Base-by-base conservation (phyloP, 768 basidiomycete genomes). In the Gloeostereum incarnatum region DNA sequence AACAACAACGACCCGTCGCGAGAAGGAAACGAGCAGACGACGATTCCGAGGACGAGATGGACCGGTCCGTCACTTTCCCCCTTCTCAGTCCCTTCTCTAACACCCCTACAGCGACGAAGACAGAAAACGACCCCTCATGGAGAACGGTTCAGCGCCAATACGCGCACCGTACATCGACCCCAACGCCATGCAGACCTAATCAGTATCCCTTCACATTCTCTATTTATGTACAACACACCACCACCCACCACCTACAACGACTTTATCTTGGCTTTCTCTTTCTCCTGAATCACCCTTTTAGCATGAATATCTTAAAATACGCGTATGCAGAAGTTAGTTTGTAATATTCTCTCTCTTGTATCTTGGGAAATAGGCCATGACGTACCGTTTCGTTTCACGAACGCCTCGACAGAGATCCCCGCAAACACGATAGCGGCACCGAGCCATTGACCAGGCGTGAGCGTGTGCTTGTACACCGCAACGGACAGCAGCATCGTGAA, bases 401-500 rank as follows among this genome's bases (percentile, higher is more conserved):
- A 79, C 2, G 93, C 94, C 55, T 97, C 94, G 7, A 96, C 71
- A 1, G 86, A 91, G 43, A 98, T 96, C 2, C 92, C 96, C n/a
- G 78, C 78, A 58, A 99, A 98, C 2, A 98, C 96, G 14, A 92
- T 75, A 2, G 61, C 81, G 0, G 93, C 79, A n/a, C 96, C 96
- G 3, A 74, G 51, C 96, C 94, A 98, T 57, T 98, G 96, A 2
- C 92, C 92, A 2, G 54, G 33, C 0, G 82, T 80, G 38, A 99
- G 66, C 45, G 65, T 74, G 59, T 98, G 96, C 50, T 87, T 81
- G 55, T 96, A 98, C 1, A 98, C 72, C 19, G 93, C 56, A 5
- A 99, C 93, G 13, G 90, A 94, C 29, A 99, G 69, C 11, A 99
- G 68, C 93, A 99, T 99, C 6, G 96, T 98, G 60, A 96, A 92